These are phyloP conservation scores for Rhododendron kiyosumense DNA, from an alignment of 148 eudicot species.

Conservation along the genomic window DNA sequence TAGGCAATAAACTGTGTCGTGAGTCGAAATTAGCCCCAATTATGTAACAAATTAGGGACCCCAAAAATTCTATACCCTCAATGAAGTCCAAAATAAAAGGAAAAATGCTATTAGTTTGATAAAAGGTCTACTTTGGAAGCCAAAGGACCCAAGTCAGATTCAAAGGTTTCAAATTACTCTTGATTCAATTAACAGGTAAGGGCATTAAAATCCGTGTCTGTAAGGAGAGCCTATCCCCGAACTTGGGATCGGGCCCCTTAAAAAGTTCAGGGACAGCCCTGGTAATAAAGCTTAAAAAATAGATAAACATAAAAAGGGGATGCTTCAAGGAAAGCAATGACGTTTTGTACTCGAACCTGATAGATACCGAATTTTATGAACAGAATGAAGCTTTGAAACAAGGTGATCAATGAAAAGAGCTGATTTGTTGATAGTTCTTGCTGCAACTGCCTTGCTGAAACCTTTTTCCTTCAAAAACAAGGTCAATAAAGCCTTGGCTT, in stretches of 20 bases:
- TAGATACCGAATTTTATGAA: slow-evolving; percentile 70
- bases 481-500: slow-evolving; percentile 79
- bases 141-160: neutral
- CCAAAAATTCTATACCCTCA: neutral
- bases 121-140: neutral
- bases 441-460: slow-evolving; percentile 50
- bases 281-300: neutral
- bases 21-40: too few relatives aligned
- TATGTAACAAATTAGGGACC: neutral
- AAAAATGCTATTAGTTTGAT: neutral
- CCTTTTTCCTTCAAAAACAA: slow-evolving; percentile 79
- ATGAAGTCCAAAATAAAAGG: neutral
- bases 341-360: slow-evolving; percentile 57
- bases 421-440: slow-evolving; percentile 70
- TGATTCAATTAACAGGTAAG: neutral
- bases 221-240: neutral
- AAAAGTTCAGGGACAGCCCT: neutral
- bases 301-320: neutral
- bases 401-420: slow-evolving; percentile 81
- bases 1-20: neutral
- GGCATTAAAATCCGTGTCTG: neutral
- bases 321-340: neutral
- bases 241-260: neutral
- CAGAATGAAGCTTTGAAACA: slow-evolving; percentile 65
- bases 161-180: neutral